Evolutionary conservation across 2,329 filamentous ascomycete species (phyloP).

Genomic region (Talaromyces sp.): DNA sequence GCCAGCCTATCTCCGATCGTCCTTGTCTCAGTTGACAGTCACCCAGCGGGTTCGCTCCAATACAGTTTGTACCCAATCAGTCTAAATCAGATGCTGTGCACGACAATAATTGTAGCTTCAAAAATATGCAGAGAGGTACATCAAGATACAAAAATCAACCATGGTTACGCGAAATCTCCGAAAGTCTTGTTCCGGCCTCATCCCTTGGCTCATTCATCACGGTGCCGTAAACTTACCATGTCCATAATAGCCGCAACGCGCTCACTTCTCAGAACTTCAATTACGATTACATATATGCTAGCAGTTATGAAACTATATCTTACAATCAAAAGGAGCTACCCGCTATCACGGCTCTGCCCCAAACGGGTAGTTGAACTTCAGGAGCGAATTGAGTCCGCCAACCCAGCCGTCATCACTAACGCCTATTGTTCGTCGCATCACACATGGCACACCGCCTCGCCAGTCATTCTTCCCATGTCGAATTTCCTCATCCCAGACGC

Average conservation of each 20-base stretch:
- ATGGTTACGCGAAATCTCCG: not conserved
- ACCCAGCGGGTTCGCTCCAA: not conserved
- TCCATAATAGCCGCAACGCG: no score
- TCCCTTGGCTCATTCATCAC: no score
- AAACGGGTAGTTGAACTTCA: slow-evolving; percentile 98
- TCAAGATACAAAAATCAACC: not conserved
- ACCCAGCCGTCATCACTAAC: slow-evolving; percentile 84
- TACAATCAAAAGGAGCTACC: no score
- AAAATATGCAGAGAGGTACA: not conserved
- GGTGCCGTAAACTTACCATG: no score
- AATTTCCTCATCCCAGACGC: slow-evolving; percentile 82
- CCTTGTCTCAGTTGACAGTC: not conserved
- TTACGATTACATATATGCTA: not conserved
- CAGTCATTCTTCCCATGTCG: slow-evolving; percentile 48
- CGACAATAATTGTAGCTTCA: not conserved
- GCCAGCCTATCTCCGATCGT: not conserved
- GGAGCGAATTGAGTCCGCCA: slow-evolving; percentile 80
- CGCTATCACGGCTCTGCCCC: slow-evolving; percentile 53
- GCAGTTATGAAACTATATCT: not conserved
- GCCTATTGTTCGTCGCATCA: slow-evolving; percentile 62
- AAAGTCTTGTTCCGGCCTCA: no score
- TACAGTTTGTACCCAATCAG: not conserved
- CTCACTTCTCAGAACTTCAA: not conserved
- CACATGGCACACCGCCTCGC: slow-evolving; percentile 83
- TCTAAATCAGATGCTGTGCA: not conserved